These are phyloP conservation scores for Exophiala sideris DNA, from an alignment of 2,329 filamentous ascomycete species.

Conservation along the genomic window DNA sequence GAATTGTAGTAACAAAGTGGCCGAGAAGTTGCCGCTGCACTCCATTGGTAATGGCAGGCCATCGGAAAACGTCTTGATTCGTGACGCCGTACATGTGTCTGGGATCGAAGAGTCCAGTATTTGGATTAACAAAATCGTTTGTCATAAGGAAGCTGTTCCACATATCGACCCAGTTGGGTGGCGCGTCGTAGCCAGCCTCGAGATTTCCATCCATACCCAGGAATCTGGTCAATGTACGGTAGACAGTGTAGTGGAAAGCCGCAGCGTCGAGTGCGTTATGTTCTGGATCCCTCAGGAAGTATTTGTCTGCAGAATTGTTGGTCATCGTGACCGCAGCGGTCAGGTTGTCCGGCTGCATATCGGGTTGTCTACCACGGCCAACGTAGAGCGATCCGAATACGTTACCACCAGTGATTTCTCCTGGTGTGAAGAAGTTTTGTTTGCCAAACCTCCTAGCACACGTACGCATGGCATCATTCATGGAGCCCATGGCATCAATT, in stretches of 20 bases:
- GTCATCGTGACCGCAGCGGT: slow-evolving; percentile 49
- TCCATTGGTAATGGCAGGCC: slow-evolving; percentile 58
- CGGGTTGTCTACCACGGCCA: slow-evolving; percentile 59
- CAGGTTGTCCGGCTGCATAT: slow-evolving; percentile 49
- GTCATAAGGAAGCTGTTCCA: slow-evolving; percentile 58
- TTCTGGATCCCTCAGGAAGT: slow-evolving; percentile 52
- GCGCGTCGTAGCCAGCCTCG: slow-evolving; percentile 52
- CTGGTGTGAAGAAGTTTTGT: slow-evolving; percentile 61
- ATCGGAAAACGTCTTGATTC: slow-evolving; percentile 65
- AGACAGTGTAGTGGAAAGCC: slow-evolving; percentile 64
- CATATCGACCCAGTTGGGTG: slow-evolving; percentile 52
- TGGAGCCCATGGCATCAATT: slow-evolving; percentile 58
- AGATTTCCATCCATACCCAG: slow-evolving; percentile 59
- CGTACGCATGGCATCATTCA: slow-evolving; percentile 54
- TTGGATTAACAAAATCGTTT: slow-evolving; percentile 59
- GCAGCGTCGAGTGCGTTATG: slow-evolving; percentile 53
- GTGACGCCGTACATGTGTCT: slow-evolving; percentile 63
- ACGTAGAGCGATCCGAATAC: slow-evolving; percentile 59
- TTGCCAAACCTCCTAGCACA: slow-evolving; percentile 59
- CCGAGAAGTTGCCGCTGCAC: slow-evolving; percentile 57
- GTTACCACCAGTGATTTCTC: slow-evolving; percentile 63
- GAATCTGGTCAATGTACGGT: slow-evolving; percentile 60
- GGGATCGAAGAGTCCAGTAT: slow-evolving; percentile 61
- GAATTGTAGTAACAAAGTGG: slow-evolving; percentile 57
- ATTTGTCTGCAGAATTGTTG: slow-evolving; percentile 40